Conservation (phyloP, 371 early-diverging fungal genomes). For the Apophysomyces variabilis region DNA sequence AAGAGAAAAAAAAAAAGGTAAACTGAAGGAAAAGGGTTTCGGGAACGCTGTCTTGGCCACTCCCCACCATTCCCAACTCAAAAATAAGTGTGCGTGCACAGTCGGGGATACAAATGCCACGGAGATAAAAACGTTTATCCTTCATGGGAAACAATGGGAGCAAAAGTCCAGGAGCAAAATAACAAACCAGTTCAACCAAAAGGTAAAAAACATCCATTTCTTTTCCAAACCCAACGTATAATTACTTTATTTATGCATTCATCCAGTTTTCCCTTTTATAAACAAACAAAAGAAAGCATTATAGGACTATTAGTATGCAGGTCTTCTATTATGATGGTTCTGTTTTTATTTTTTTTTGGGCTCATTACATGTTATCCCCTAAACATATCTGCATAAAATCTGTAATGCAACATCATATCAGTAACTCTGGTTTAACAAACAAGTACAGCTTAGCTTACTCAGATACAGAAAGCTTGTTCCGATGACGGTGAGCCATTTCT, state of each 20-base stretch:
- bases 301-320: not conserved
- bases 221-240: no score
- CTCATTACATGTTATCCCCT: not conserved
- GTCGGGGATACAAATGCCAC: no score
- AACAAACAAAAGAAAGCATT: conserved; percentile 1
- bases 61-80: no score
- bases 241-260: not conserved
- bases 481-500: conserved; percentile 59
- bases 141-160: no score
- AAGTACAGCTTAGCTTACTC: conserved; percentile 39
- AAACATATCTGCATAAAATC: conserved; percentile 23
- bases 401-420: not conserved
- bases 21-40: not conserved
- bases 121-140: no score
- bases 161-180: no score
- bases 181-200: no score
- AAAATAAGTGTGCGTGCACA: no score
- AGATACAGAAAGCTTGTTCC: conserved; percentile 49
- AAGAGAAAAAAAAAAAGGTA: not conserved
- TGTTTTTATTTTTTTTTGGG: no score
- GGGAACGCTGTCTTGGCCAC: not conserved
- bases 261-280: not conserved
- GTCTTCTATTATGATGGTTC: not conserved
- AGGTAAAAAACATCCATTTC: no score
- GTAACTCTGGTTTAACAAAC: no score